A percentile compares a stretch with the other conserved stretches of the same genome.
Evolutionary conservation across 257 asterid genomes (phyloP).

Genomic region (Perilla frutescens): DNA sequence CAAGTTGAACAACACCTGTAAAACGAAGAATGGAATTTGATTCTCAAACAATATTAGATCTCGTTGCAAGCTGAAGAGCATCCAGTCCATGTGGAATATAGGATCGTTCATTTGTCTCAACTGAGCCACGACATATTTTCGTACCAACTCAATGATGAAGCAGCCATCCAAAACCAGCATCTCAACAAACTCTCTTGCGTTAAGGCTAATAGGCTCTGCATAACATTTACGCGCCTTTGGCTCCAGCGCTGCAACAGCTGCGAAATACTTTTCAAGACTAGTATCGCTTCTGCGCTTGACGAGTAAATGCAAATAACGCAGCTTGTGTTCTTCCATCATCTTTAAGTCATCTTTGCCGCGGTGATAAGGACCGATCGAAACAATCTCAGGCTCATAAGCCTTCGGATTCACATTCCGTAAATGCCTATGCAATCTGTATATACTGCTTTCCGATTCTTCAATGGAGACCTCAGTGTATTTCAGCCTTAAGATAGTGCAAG

Average conservation of each 20-base stretch:
- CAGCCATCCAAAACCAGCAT: slow-evolving; percentile 18
- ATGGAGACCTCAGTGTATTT: neutral
- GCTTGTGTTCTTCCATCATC: neutral
- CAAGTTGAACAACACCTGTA: neutral
- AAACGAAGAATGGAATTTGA: too few relatives aligned
- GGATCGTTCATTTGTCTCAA: neutral
- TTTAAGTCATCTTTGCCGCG: too few relatives aligned
- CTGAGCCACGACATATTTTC: neutral
- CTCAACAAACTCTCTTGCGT: slow-evolving; percentile 21
- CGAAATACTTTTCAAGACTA: slow-evolving; percentile 1
- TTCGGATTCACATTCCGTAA: neutral
- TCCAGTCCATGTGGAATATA: neutral
- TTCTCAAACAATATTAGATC: too few relatives aligned
- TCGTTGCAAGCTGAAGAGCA: neutral
- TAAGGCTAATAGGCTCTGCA: slow-evolving; percentile 28
- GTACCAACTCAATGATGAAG: neutral
- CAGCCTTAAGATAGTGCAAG: neutral
- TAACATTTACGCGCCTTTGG: slow-evolving; percentile 38
- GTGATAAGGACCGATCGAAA: neutral
- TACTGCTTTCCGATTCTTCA: neutral
- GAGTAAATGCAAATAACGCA: neutral
- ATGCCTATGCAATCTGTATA: slow-evolving; percentile 4
- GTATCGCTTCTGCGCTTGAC: neutral
- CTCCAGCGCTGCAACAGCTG: slow-evolving; percentile 1
- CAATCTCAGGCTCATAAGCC: slow-evolving; percentile 1